Conservation (phyloP, 2,329 filamentous ascomycete genomes). For the Bipolaris oryzae region DNA sequence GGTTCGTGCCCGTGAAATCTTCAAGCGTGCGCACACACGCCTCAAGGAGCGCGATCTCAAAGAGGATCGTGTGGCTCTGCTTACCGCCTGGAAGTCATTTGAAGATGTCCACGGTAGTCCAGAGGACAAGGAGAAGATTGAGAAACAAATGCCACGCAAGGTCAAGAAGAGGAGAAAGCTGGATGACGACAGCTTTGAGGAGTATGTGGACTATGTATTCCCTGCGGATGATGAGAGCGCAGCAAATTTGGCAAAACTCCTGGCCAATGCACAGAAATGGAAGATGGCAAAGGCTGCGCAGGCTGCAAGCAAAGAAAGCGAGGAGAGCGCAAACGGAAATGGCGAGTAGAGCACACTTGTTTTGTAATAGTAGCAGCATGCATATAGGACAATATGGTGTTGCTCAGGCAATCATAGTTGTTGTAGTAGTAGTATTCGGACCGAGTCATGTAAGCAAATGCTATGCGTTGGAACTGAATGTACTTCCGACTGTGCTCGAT, state of each 20-base stretch:
- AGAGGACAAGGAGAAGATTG: conserved; percentile 79
- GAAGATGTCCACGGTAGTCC: conserved; percentile 81
- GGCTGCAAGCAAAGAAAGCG: conserved; percentile 15
- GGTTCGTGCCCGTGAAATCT: conserved; percentile 78
- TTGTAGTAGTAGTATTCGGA: neutral
- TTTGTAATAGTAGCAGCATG: neutral
- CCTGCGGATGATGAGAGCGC: conserved; percentile 90
- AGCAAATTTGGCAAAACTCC: conserved; percentile 79
- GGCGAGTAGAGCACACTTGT: neutral
- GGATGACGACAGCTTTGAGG: conserved; percentile 92
- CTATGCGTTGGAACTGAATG: neutral
- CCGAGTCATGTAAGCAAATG: neutral
- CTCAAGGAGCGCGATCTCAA: conserved; percentile 92
- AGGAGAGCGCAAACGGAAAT: neutral
- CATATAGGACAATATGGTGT: neutral
- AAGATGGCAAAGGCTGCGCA: conserved; percentile 63
- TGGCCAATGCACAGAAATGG: conserved; percentile 88
- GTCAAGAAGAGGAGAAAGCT: conserved; percentile 91
- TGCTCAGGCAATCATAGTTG: neutral
- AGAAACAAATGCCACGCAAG: conserved; percentile 90
- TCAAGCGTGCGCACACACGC: conserved; percentile 80
- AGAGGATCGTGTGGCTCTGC: conserved; percentile 87
- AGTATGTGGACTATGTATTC: conserved; percentile 97
- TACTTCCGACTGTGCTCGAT: neutral
- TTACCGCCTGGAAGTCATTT: conserved; percentile 92